Evolutionary conservation across 805 yeast genomes (phyloP).

Genomic region (Ogataea siamensis): DNA sequence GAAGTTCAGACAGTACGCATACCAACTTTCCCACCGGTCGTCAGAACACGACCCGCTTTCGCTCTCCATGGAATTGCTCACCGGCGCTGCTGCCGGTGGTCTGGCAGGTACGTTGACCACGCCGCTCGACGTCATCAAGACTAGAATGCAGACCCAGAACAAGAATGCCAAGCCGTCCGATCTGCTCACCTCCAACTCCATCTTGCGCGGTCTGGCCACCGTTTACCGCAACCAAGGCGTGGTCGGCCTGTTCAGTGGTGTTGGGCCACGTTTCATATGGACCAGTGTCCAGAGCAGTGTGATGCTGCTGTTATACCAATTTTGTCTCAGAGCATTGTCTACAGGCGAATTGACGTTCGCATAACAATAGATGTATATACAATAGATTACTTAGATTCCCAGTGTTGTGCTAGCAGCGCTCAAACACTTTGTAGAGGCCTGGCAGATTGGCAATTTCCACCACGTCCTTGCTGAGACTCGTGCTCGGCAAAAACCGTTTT

Average conservation of each 20-base stretch:
- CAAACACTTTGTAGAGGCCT: constrained; percentile 87
- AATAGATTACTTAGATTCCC: neutral
- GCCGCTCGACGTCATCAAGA: constrained; percentile 88
- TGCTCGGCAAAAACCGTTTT: constrained; percentile 63
- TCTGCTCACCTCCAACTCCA: constrained; percentile 40
- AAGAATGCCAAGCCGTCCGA: constrained; percentile 22
- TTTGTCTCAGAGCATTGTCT: constrained; percentile 54
- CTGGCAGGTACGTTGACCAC: constrained; percentile 86
- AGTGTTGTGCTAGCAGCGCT: constrained; percentile 73
- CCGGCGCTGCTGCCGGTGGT: constrained; percentile 97
- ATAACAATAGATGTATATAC: constrained; percentile 9
- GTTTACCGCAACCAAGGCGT: constrained; percentile 76
- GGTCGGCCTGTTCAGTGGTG: constrained; percentile 83
- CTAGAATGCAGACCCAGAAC: constrained; percentile 86
- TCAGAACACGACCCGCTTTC: constrained; percentile 38
- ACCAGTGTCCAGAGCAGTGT: constrained; percentile 92
- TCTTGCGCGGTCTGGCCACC: constrained; percentile 47
- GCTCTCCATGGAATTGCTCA: constrained; percentile 60
- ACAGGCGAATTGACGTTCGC: constrained; percentile 25
- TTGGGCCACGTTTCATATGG: constrained; percentile 96
- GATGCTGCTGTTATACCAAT: constrained; percentile 86
- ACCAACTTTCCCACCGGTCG: constrained; percentile 32
- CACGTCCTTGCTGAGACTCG: constrained; percentile 48
- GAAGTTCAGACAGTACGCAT: constrained; percentile 65
- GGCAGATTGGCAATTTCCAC: constrained; percentile 90